Percentiles rank a stretch among this genome's conserved stretches.
Evolutionary conservation across 352 stramenopile species (phyloP).

Genomic region (Pythium phragmiticola): DNA sequence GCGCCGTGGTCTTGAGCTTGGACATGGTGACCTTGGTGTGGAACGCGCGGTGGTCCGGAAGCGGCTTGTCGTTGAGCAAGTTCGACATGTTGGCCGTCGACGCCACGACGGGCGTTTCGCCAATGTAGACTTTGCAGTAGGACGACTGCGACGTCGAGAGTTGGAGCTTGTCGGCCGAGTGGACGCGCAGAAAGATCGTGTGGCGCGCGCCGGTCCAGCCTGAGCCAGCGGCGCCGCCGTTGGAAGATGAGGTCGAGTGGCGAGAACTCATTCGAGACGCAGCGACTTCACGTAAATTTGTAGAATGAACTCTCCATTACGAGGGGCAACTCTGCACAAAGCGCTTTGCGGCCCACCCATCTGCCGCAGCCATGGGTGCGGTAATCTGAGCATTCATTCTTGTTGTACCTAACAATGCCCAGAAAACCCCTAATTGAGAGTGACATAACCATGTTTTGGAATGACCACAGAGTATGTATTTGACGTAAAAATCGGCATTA

Average conservation of each 20-base stretch:
- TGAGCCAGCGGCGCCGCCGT: neutral
- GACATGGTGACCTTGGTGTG: slow-evolving; percentile 55
- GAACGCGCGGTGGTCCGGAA: slow-evolving; percentile 41
- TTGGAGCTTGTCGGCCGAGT: slow-evolving; percentile 54
- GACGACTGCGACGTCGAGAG: slow-evolving; percentile 37
- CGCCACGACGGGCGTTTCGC: slow-evolving; percentile 45
- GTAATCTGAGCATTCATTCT: neutral
- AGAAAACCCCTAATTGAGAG: neutral
- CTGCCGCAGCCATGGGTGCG: neutral
- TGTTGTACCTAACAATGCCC: neutral
- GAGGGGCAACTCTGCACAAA: neutral
- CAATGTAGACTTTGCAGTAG: slow-evolving; percentile 78
- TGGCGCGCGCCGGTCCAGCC: slow-evolving; percentile 32
- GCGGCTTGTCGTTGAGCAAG: slow-evolving; percentile 6
- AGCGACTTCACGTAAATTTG: neutral
- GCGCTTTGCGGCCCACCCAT: neutral
- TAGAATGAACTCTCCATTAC: neutral
- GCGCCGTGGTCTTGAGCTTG: slow-evolving; percentile 31
- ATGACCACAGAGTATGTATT: neutral
- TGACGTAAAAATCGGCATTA: slow-evolving; percentile 7
- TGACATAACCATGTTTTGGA: neutral
- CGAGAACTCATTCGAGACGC: slow-evolving; percentile 17
- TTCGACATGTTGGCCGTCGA: slow-evolving; percentile 28
- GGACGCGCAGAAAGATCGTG: slow-evolving; percentile 65
- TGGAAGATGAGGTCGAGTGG: slow-evolving; percentile 19